Percentiles rank a stretch among this genome's conserved stretches.
Evolutionary conservation across 768 basidiomycete genomes (phyloP).

Genomic region (Wakefieldia striispora): DNA sequence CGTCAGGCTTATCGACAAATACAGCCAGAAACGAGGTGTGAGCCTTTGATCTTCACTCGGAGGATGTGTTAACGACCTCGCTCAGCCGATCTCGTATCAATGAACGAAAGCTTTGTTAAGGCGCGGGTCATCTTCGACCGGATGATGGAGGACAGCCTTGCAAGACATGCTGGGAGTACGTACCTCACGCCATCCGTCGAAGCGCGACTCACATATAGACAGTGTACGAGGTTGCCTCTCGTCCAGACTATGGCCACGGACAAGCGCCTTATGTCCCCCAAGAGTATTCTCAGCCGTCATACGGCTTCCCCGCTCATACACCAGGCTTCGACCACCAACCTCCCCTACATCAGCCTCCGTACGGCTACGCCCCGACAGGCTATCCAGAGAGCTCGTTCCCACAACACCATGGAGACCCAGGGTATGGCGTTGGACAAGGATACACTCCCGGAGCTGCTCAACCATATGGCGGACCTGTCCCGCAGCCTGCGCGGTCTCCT

Average conservation of each 20-base stretch:
- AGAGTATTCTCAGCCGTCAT: slow-evolving; percentile 41
- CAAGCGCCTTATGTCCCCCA: slow-evolving; percentile 28
- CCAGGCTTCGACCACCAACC: slow-evolving; percentile 43
- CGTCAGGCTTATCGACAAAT: slow-evolving; percentile 95
- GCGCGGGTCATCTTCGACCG: slow-evolving; percentile 88
- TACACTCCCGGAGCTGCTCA: slow-evolving; percentile 18
- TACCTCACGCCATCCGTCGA: neutral
- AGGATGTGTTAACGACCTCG: neutral
- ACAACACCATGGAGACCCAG: slow-evolving; percentile 26
- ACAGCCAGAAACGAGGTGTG: slow-evolving; percentile 84
- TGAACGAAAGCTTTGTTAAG: slow-evolving; percentile 92
- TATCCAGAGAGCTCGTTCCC: slow-evolving; percentile 27
- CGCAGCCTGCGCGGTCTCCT: slow-evolving; percentile 30
- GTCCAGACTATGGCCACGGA: slow-evolving; percentile 27
- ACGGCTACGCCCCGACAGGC: slow-evolving; percentile 23
- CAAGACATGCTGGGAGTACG: slow-evolving; percentile 66
- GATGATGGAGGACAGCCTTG: slow-evolving; percentile 90
- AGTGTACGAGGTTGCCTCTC: slow-evolving; percentile 53
- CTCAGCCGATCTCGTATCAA: slow-evolving; percentile 86
- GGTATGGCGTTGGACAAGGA: slow-evolving; percentile 24
- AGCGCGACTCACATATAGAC: slow-evolving; percentile 6
- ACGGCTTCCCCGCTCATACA: slow-evolving; percentile 42
- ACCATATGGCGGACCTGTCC: slow-evolving; percentile 18
- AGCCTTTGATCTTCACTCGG: neutral
- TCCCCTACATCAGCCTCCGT: slow-evolving; percentile 33